phyloP scores from a whole-genome alignment of 257 asterid genomes.

The Henckelia pumila region DNA sequence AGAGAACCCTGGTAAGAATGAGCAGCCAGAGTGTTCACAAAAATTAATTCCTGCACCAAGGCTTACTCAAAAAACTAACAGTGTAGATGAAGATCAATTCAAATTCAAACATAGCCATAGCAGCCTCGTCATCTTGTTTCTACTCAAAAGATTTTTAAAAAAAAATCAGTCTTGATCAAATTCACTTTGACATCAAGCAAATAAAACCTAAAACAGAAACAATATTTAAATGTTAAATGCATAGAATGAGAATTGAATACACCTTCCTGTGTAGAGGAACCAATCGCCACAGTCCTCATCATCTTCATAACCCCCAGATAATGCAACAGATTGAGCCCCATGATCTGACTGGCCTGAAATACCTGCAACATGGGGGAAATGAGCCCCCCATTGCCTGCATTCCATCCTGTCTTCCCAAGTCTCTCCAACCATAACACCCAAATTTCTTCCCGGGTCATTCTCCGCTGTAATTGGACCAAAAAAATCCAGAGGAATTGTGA shows the following conservation, averaged over 20 bases:
- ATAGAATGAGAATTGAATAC: conserved; percentile 2
- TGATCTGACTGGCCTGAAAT: conserved; percentile 72
- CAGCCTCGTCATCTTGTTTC: not conserved
- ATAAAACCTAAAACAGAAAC: conserved; percentile 3
- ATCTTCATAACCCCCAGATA: conserved; percentile 88
- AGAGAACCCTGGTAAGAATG: not conserved
- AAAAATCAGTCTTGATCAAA: not conserved
- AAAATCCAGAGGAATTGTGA: conserved; percentile 72
- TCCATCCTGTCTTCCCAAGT: conserved; percentile 86
- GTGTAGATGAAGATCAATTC: not conserved
- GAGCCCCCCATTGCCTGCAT: conserved; percentile 98
- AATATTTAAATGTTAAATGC: not conserved
- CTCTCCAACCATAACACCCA: conserved; percentile 89
- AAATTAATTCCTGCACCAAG: not conserved
- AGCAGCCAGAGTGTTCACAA: too few species aligned
- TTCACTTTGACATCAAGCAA: conserved; percentile 17
- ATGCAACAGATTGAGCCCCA: conserved; percentile 92
- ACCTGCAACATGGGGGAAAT: conserved; percentile 85
- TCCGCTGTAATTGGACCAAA: conserved; percentile 82
- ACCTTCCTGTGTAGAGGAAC: conserved; percentile 98
- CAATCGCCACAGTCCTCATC: conserved; percentile 97
- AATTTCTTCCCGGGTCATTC: conserved; percentile 62
- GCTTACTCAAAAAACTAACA: not conserved
- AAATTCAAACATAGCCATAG: not conserved
- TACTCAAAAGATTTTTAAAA: not conserved